Evolutionary conservation across 352 stramenopile genomes (phyloP).

Genomic region (Globisporangium nunn): DNA sequence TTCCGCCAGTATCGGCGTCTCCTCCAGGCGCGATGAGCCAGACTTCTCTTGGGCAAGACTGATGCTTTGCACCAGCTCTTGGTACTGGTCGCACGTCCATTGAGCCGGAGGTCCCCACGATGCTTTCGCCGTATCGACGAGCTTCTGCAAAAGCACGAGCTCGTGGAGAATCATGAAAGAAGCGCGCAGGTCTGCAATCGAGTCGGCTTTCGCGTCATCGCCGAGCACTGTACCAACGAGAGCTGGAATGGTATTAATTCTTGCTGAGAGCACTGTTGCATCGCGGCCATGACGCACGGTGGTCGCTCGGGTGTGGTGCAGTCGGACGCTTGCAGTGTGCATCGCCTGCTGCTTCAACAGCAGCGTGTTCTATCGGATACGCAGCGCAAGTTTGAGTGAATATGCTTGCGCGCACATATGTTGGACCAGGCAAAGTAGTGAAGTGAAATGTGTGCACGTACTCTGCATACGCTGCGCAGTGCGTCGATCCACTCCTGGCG

Average conservation of each 20-base stretch:
- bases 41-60: conserved; percentile 42
- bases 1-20: conserved; percentile 29
- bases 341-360: conserved; percentile 16
- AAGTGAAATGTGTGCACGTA: conserved; percentile 11
- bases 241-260: not conserved
- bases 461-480: conserved; percentile 37
- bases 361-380: conserved; percentile 9
- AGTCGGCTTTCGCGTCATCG: conserved; percentile 8
- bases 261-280: conserved; percentile 19
- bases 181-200: conserved; percentile 35
- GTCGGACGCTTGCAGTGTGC: conserved; percentile 11
- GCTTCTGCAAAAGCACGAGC: conserved; percentile 53
- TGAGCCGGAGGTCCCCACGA: conserved; percentile 37
- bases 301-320: conserved; percentile 12
- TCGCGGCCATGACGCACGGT: conserved; percentile 25
- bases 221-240: conserved; percentile 7
- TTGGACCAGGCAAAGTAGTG: not conserved
- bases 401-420: not conserved
- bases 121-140: conserved; percentile 31
- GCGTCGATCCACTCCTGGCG: conserved; percentile 60
- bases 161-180: conserved; percentile 72
- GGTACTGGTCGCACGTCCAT: conserved; percentile 51
- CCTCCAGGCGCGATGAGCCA: conserved; percentile 22
- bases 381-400: not conserved
- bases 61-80: conserved; percentile 54